Evolutionary conservation across 768 basidiomycete genomes (phyloP).

Genomic region (Cantharellus cinnabarinus): DNA sequence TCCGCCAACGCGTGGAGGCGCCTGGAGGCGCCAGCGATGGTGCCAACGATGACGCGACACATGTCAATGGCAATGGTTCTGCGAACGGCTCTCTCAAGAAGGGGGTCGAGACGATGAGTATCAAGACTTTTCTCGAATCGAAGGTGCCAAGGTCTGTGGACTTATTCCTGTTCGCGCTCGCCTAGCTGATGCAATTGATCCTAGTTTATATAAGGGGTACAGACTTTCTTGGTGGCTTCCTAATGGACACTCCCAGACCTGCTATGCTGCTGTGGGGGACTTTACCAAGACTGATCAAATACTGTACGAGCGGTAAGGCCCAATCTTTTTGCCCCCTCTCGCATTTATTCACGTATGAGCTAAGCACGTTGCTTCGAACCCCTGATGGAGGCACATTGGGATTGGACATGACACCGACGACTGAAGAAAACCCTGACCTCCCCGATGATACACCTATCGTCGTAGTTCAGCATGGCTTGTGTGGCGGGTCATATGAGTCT

Average conservation of each 20-base stretch:
- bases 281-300: constrained; percentile 20
- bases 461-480: constrained; percentile 25
- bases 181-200: not conserved
- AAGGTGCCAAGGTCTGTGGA: not conserved
- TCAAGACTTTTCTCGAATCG: not conserved
- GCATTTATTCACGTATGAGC: constrained; percentile 11
- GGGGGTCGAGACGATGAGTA: not conserved
- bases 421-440: constrained; percentile 11
- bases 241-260: constrained; percentile 22
- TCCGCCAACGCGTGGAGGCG: not conserved
- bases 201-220: constrained; percentile 7
- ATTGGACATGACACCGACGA: constrained; percentile 16
- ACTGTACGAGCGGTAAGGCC: constrained; percentile 18
- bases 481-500: constrained; percentile 67
- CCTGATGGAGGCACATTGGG: constrained; percentile 23
- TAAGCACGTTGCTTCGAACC: constrained; percentile 20
- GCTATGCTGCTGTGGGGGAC: constrained; percentile 19
- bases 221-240: constrained; percentile 18
- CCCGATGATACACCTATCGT: constrained; percentile 23
- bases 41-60: not conserved
- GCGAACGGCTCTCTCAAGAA: not conserved
- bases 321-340: not conserved
- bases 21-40: too few species aligned
- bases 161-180: not conserved
- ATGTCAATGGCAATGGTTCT: not conserved